Evolutionary conservation across 441 rosid species (phyloP).

Genomic region (Capsella rubella): DNA sequence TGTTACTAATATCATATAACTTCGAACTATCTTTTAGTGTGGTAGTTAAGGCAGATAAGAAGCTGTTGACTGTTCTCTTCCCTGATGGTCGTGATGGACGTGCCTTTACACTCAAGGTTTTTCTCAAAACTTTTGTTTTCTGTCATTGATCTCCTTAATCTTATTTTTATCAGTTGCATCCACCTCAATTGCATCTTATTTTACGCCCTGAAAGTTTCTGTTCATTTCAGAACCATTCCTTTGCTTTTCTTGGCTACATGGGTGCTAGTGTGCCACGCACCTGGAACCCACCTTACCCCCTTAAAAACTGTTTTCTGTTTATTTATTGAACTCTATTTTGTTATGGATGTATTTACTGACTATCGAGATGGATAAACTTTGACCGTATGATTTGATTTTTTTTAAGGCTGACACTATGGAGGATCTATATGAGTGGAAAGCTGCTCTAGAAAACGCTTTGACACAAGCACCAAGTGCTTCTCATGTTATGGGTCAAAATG

Average conservation of each 20-base stretch:
- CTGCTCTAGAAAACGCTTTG: conserved; percentile 91
- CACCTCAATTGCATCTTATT: conserved; percentile 16
- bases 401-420: conserved; percentile 92
- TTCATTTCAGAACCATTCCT: conserved; percentile 9
- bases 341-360: conserved; percentile 1
- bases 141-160: conserved; percentile 4
- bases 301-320: background rate
- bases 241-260: conserved; percentile 1
- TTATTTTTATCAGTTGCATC: conserved; percentile 19
- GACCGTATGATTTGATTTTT: background rate
- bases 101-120: conserved; percentile 96
- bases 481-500: conserved; percentile 84
- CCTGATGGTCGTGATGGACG: conserved; percentile 99
- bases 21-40: conserved; percentile 65
- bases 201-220: background rate
- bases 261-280: background rate
- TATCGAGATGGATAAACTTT: conserved; percentile 6
- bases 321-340: background rate
- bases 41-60: conserved; percentile 96
- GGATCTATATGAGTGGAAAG: conserved; percentile 93
- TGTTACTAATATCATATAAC: conserved; percentile 46
- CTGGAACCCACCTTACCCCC: background rate
- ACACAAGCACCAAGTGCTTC: conserved; percentile 87
- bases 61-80: conserved; percentile 92
- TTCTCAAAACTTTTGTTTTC: conserved; percentile 13